Base-by-base conservation (phyloP, 2,329 filamentous ascomycete species). In the Scytalidium lignicola region DNA sequence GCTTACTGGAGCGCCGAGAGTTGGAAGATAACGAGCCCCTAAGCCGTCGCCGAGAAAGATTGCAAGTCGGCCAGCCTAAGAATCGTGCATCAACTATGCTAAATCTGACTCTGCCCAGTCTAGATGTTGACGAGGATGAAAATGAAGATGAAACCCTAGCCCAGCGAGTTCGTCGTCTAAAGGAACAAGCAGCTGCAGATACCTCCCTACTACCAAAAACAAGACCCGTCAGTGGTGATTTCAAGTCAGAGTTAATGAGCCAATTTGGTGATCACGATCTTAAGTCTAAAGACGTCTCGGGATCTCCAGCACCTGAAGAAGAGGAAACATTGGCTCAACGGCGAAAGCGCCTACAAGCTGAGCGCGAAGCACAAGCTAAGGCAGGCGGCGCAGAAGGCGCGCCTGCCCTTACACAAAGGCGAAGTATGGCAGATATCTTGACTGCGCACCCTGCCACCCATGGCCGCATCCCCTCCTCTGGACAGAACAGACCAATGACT, bases 21-120 rank as follows among this genome's bases (percentile, higher is more conserved):
- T 71, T 93, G 56, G 93, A 99, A 65, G 93, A 99, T 61, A 93
- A 90, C 48, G 93, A 97, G 65, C 91, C 93, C 0, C 59, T 67
- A 2, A 63, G 59, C 44, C 50, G 53, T 20, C 58, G 64, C 45
- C 51, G 62, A 51, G 60, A 64, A 26, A 51, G 64, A 41, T 46
- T 66, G 3, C 55, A 56, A 26, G 32, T 5, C n/a, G 62, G 62
- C 13, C 52, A 55, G 41, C 55, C 53, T 39, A 43, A 53, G 12
- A 45, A 29, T n/a, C 60, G 61, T 41, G 57, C 61, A 37, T 47
- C 56, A 21, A 61, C 60, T 10, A 63, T 61, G 57, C 59, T 57
- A 45, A 55, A 59, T 46, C 22, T 60, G 9, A 42, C 52, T 17
- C 44, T 41, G 13, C 65, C 48, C 8, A 26, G 66, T 64, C 3